Evolutionary conservation across 176 grass and related monocot genomes (phyloP).

Genomic region (Avena eriantha): DNA sequence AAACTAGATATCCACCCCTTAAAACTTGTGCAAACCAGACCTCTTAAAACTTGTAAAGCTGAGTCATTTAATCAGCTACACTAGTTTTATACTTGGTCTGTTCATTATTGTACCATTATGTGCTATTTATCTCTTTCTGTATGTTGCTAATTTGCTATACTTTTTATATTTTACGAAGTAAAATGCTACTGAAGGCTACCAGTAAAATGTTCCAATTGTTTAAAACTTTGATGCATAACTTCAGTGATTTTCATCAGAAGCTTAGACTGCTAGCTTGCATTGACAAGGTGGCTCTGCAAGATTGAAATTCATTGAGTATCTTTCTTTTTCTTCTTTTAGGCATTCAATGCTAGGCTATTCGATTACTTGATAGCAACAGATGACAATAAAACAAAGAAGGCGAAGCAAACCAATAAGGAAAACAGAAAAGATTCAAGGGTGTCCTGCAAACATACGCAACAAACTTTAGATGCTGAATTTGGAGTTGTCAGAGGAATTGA

Average conservation of each 20-base stretch:
- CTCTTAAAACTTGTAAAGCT: slow-evolving; percentile 17
- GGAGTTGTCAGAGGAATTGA: slow-evolving; percentile 96
- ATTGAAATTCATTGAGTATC: slow-evolving; percentile 5
- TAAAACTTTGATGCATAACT: neutral
- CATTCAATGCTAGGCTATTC: slow-evolving; percentile 96
- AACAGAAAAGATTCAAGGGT: slow-evolving; percentile 53
- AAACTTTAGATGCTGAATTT: slow-evolving; percentile 84
- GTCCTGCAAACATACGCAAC: slow-evolving; percentile 63
- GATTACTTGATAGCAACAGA: slow-evolving; percentile 98
- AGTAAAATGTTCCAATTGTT: slow-evolving; percentile 8
- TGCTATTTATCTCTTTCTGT: slow-evolving; percentile 11
- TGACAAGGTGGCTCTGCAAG: slow-evolving; percentile 16
- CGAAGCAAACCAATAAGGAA: slow-evolving; percentile 60
- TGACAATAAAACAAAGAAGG: slow-evolving; percentile 67
- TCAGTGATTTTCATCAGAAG: slow-evolving; percentile 4
- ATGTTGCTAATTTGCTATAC: neutral
- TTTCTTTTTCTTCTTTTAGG: slow-evolving; percentile 54
- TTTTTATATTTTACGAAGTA: neutral
- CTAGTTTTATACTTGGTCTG: slow-evolving; percentile 6
- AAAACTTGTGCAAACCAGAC: neutral
- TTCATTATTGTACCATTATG: slow-evolving; percentile 1
- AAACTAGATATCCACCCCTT: slow-evolving; percentile 31
- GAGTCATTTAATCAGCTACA: neutral
- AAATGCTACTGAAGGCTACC: slow-evolving; percentile 32
- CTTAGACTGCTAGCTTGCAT: slow-evolving; percentile 28